Percentiles rank a stretch among this genome's conserved stretches.
Evolutionary conservation across 2,329 filamentous ascomycete genomes (phyloP).

Genomic region (Apiospora pterosperma): DNA sequence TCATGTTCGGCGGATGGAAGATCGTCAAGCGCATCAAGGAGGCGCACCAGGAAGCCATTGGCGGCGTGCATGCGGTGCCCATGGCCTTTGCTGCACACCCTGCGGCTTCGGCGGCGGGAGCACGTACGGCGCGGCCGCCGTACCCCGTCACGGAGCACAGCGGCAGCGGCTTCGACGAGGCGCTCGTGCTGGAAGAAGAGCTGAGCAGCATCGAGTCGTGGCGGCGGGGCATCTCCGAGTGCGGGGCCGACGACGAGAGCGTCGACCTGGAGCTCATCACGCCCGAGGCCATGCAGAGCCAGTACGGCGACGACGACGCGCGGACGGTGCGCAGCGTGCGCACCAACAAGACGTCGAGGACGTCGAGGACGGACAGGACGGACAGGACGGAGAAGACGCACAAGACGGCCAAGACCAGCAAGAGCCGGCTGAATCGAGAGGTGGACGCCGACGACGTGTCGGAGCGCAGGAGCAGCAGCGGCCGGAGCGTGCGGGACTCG

Average conservation of each 20-base stretch:
- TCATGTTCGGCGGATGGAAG: slow-evolving; percentile 95
- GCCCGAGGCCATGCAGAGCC: slow-evolving; percentile 42
- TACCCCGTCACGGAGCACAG: slow-evolving; percentile 16
- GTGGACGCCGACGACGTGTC: slow-evolving; percentile 8
- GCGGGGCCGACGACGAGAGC: slow-evolving; percentile 39
- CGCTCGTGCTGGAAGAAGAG: slow-evolving; percentile 55
- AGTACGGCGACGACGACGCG: slow-evolving; percentile 40
- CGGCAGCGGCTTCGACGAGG: slow-evolving; percentile 44
- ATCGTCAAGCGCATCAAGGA: slow-evolving; percentile 83
- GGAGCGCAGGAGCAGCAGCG: slow-evolving; percentile 24
- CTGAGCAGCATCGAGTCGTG: slow-evolving; percentile 57
- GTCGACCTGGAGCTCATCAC: slow-evolving; percentile 57
- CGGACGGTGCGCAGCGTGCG: slow-evolving; percentile 23
- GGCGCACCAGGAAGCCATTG: slow-evolving; percentile 21
- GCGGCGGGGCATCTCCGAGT: slow-evolving; percentile 52
- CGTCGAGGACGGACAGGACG: slow-evolving; percentile 24
- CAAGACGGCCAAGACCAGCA: slow-evolving; percentile 17
- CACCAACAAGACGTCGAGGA: slow-evolving; percentile 25
- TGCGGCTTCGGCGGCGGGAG: slow-evolving; percentile 16
- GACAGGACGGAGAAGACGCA: slow-evolving; percentile 24
- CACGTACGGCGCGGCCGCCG: slow-evolving; percentile 1
- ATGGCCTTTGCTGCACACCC: slow-evolving; percentile 28
- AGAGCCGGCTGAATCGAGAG: slow-evolving; percentile 14
- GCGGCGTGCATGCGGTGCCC: slow-evolving; percentile 12
- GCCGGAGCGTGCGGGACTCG: slow-evolving; percentile 10